These are phyloP conservation scores for Rhizopogon hawkerae DNA, from an alignment of 1,284 basidiomycete species.

Conservation along the genomic window DNA sequence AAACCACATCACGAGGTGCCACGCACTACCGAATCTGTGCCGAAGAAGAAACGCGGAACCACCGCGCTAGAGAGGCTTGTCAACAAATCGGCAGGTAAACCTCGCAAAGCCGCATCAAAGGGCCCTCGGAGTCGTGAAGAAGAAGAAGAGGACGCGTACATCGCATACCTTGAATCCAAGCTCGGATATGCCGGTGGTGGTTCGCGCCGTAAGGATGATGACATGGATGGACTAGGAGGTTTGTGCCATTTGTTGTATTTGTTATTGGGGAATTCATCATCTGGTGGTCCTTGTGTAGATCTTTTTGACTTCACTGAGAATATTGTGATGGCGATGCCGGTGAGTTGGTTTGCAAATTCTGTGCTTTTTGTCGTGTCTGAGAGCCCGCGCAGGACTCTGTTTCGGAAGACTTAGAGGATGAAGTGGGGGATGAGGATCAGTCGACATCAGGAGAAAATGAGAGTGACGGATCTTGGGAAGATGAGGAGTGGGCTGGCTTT, in stretches of 20 bases:
- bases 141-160: conserved; percentile 68
- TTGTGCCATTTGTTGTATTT: conserved; percentile 13
- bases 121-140: conserved; percentile 33
- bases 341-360: neutral
- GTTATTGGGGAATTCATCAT: conserved; percentile 3
- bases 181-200: conserved; percentile 40
- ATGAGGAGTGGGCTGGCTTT: conserved; percentile 23
- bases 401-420: conserved; percentile 3
- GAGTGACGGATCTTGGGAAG: conserved; percentile 2
- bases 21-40: neutral
- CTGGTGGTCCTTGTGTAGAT: conserved; percentile 29
- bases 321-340: conserved; percentile 20
- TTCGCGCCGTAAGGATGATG: conserved; percentile 35
- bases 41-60: conserved; percentile 6
- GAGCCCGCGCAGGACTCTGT: neutral
- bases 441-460: neutral
- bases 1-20: neutral
- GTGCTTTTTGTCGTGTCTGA: neutral
- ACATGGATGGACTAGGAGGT: conserved; percentile 61
- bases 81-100: conserved; percentile 13
- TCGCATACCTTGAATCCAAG: conserved; percentile 67
- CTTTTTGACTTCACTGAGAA: conserved; percentile 46
- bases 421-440: conserved; percentile 2
- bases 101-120: conserved; percentile 16
- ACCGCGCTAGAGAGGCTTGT: conserved; percentile 32